Evolutionary conservation across 2,329 filamentous ascomycete genomes (phyloP).

Genomic region (Apiospora aurea): DNA sequence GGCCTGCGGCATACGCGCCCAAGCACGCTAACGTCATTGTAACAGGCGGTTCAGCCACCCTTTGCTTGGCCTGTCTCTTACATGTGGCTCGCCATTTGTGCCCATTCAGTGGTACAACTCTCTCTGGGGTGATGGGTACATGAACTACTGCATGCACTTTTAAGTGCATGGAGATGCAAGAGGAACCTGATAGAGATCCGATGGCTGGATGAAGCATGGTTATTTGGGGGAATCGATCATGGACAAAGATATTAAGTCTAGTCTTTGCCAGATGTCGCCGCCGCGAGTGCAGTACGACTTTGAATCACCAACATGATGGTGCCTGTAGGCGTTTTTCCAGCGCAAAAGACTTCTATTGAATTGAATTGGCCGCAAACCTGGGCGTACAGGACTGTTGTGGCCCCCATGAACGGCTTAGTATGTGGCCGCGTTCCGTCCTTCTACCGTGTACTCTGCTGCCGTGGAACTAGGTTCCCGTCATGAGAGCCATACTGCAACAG

Average conservation of each 20-base stretch:
- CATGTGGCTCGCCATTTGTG: not conserved
- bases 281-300: not conserved
- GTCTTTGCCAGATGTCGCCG: not conserved
- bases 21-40: slow-evolving; percentile 13
- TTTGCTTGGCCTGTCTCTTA: not conserved
- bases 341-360: not conserved
- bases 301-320: not conserved
- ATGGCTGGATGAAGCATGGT: not conserved
- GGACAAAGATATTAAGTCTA: not conserved
- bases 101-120: not conserved
- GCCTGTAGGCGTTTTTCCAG: not conserved
- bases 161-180: not conserved
- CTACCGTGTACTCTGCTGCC: not conserved
- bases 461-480: not conserved
- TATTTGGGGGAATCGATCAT: not conserved
- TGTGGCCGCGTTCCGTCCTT: not conserved
- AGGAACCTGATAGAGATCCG: not conserved
- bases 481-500: not conserved
- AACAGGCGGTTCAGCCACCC: not conserved
- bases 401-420: not conserved
- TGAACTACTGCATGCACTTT: not conserved
- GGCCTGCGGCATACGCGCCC: not conserved
- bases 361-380: not conserved
- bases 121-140: not conserved
- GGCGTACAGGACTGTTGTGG: not conserved